Percentiles rank a stretch among this genome's conserved stretches.
Conservation (phyloP, 768 basidiomycete species). For the Tremella mesenterica region DNA sequence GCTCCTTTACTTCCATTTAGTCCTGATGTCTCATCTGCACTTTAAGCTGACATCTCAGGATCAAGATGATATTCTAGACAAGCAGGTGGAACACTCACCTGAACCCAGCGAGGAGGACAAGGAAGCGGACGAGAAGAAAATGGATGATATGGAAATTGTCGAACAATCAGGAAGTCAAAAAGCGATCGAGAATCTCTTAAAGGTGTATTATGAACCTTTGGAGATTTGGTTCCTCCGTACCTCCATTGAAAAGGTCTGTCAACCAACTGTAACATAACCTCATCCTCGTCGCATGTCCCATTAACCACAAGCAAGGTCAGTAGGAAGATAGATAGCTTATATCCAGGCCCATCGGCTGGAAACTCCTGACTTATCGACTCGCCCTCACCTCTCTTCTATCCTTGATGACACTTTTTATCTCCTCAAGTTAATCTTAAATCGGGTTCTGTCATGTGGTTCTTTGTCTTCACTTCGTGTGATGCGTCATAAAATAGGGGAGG, state of each 20-base stretch:
- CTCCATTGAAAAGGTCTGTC: slow-evolving; percentile 69
- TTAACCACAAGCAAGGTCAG: too few species aligned
- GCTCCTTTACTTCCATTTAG: too few species aligned
- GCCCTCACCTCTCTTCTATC: slow-evolving; percentile 49
- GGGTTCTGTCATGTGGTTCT: slow-evolving; percentile 71
- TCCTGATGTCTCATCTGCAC: background rate
- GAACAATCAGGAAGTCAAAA: slow-evolving; percentile 43
- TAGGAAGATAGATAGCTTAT: background rate
- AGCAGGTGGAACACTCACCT: background rate
- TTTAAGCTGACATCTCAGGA: slow-evolving; percentile 4
- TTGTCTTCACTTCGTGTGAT: slow-evolving; percentile 54
- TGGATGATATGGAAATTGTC: slow-evolving; percentile 18
- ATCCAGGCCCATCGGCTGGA: slow-evolving; percentile 79
- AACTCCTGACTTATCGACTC: slow-evolving; percentile 57
- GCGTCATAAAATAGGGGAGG: slow-evolving; percentile 57
- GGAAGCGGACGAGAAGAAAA: background rate
- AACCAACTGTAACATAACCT: background rate
- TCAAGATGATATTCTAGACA: background rate
- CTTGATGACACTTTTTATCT: slow-evolving; percentile 92
- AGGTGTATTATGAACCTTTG: slow-evolving; percentile 72
- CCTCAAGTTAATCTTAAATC: slow-evolving; percentile 69
- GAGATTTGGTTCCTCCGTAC: slow-evolving; percentile 85
- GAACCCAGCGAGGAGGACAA: background rate
- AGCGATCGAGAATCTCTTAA: slow-evolving; percentile 60
- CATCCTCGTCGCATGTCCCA: background rate